Evolutionary conservation across 768 basidiomycete species (phyloP), one percentile per base, ranked within the genome.

Genomic region (Amanita inopinata): DNA sequence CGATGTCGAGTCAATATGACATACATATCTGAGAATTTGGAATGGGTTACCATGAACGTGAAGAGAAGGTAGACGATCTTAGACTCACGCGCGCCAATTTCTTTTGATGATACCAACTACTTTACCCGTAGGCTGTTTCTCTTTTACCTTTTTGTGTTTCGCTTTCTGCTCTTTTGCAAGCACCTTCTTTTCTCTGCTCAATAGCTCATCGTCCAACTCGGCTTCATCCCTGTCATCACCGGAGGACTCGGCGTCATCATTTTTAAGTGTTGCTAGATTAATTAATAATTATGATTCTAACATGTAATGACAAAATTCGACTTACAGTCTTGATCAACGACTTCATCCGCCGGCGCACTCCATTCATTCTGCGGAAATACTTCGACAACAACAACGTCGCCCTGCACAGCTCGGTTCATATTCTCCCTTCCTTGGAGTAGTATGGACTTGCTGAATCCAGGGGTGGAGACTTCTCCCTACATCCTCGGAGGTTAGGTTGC

Each of bases 331-430:
- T 91, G 87, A 56, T 98, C 94, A 1, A 98, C 76, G 1, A 98
- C 92, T 54, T 94, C 88, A 49, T 96, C 83, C 2, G 79, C 80
- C 4, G 91, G 84, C 1, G 89, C 81, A 57, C 84, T 90, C 96
- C 96, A 99, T 51, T 97, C 83, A 2, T 65, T 73, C 61, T 92
- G 79, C 7, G 80, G 72, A 48, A 97, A 85, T 0, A 99, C 66
- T 58, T 97, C 81, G 7, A 99, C 79, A 0, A 80, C 90, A 0
- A 99, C 93, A 9, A 94, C 63, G 53, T 99, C 96, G 1, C 96
- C 93, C 24, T 94, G 74, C 7, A 97, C 87, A 0, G 92, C 82
- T 12, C 96, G 79, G 57, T 99, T 99, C 86, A 97, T 96, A 48
- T 90, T 81, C 60, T 92, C 83, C 20, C 92, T 71, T 0, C 93